Base-by-base conservation (phyloP, 2,329 filamentous ascomycete genomes). In the Pseudogymnoascus sp. region DNA sequence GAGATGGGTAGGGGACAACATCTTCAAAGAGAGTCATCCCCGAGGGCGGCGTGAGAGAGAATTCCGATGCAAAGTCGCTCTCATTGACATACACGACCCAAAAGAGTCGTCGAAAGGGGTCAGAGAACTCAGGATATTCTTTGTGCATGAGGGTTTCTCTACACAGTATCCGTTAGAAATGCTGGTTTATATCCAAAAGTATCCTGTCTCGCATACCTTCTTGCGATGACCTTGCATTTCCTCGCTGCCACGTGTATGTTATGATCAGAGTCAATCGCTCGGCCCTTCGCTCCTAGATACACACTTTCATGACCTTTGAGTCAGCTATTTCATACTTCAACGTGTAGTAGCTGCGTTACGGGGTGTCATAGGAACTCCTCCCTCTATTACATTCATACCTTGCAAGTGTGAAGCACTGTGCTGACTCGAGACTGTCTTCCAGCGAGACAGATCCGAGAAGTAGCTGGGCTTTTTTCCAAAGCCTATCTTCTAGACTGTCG, bases 31-130 rank as follows among this genome's bases (percentile, higher is more conserved):
- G 64, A 0, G 70, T 67, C 28, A 74, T 72, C 2, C 72, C 72
- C 7, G 72, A 74, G 0, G 72, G 72, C 0, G 71, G 66, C 0
- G 64, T 67, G 1, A 71, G 64, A 0, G 71, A 73, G 17, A 74
- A 67, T 59, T 73, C 72, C 0, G 72, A 73, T 7, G 70, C 67
- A 28, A 72, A 74, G 31, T 74, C 72, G 0, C 72, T 71, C 28
- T 74, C 72, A 40, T 69, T 70, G 2, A 74, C 72, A 8, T 72
- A 72, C 0, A 69, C 68, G 3, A 74, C 65, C 72, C 72, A 74
- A 26, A 70, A 74, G 2, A 74, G 23, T 1, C 71, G 67, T 0
- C 70, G 60, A 35, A 74, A 72, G 0, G 67, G 60, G 21, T 74
- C 71, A 0, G 69, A 65, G 33, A 65, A 64, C n/a, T 64, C 65